Evolutionary conservation across 176 grass and related monocot genomes (phyloP), one percentile per base, ranked within the genome.

Genomic region (Eremochloa ophiuroides): DNA sequence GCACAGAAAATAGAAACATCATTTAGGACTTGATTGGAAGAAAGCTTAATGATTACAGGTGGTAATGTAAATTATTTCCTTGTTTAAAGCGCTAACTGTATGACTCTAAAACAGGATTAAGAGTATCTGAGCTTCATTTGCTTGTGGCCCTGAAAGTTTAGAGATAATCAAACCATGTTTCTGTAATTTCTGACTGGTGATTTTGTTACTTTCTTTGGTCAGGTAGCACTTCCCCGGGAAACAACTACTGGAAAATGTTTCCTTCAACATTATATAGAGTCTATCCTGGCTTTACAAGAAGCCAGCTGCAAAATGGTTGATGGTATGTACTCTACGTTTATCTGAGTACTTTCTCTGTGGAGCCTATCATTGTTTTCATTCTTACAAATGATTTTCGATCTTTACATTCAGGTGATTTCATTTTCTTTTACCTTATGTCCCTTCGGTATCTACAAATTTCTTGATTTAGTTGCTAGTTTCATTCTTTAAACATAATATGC

Each of bases 221-320:
- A 98, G 95, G 86, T 98, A 88, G 90, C 95, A 81, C 90, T 98
- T 31, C 95, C 95, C 41, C 67, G 80, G 63, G 95, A 98, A 83
- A 95, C 92, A 13, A 91, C 90, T 62, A 93, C 92, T 34, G 95
- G 90, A 39, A 91, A 85, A 88, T 98, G 90, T 75, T 98, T 94
- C 74, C 86, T 98, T 73, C 92, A 95, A 69, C 95, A 98, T 47
- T 98, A 98, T 51, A 91, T 95, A 68, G 92, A 98, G 29, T 93
- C 92, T 60, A 98, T 98, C 89, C 76, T 98, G 58, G 82, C 90
- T 71, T 85, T 98, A 75, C 93, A 98, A 80, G 96, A 91, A 44
- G 81, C 93, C 29, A 95, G 88, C 79, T 89, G 88, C 88, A 88
- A 87, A 89, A 43, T 82, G 66, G 76, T 66, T 80, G 77, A 89